phyloP scores from a whole-genome alignment of 805 yeast genomes.

The Yamadazyma philogaea region DNA sequence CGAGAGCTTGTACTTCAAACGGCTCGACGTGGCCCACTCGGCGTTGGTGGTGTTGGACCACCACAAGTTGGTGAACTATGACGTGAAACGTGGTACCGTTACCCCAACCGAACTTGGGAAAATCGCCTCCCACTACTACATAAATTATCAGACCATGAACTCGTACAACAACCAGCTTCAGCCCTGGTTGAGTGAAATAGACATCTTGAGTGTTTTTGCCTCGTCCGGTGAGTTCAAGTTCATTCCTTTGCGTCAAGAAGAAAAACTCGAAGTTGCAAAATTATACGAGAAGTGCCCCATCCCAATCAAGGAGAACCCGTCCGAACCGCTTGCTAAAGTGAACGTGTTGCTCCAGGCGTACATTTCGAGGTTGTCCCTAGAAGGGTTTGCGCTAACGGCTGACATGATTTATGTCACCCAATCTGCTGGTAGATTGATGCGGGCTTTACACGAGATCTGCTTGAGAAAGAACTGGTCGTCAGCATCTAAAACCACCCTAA shows the following conservation, averaged over 20 bases:
- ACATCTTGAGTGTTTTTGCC: conserved; percentile 73
- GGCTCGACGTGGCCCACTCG: conserved; percentile 71
- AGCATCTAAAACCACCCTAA: conserved; percentile 54
- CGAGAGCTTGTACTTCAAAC: conserved; percentile 42
- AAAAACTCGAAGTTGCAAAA: conserved; percentile 66
- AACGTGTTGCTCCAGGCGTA: conserved; percentile 81
- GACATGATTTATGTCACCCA: conserved; percentile 94
- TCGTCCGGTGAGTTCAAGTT: conserved; percentile 80
- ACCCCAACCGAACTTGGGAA: conserved; percentile 64
- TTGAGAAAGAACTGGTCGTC: conserved; percentile 69
- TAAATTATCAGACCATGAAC: conserved; percentile 69
- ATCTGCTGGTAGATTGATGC: conserved; percentile 81
- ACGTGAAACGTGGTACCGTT: conserved; percentile 40
- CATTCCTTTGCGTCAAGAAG: conserved; percentile 85
- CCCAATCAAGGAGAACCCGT: conserved; percentile 71
- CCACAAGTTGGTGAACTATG: conserved; percentile 59
- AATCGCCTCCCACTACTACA: conserved; percentile 84
- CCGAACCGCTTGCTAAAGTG: conserved; percentile 73
- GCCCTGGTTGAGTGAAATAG: conserved; percentile 67
- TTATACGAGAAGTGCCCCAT: conserved; percentile 76
- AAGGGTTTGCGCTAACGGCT: conserved; percentile 86
- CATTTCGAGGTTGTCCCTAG: conserved; percentile 71
- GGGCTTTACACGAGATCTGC: conserved; percentile 83
- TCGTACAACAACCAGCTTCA: conserved; percentile 60
- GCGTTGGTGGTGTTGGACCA: conserved; percentile 61